Base-by-base conservation (phyloP, 768 basidiomycete genomes). In the Mycena galericulata region DNA sequence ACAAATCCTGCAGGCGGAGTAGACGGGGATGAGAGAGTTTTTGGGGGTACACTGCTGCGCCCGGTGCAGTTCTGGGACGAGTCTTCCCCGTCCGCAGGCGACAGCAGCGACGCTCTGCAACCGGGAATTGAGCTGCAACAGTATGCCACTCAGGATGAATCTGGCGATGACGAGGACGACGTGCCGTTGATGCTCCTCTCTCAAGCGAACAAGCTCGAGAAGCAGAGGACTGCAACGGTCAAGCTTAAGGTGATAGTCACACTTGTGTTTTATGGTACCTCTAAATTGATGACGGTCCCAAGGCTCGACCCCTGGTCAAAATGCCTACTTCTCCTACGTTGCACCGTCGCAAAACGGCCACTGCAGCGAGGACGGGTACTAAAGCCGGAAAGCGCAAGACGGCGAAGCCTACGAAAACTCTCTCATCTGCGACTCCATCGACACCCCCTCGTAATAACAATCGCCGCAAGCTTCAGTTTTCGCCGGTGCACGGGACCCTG, bases 401-500 rank as follows among this genome's bases (percentile, higher is more conserved):
- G 54, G 29, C n/a, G 20, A 67, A 65, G 34, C 2, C 68, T 17
- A 15, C 50, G 14, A 63, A 24, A 60, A 55, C 29, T 22, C 38
- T 32, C 8, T 58, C 46, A 34, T 15, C 30, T 34, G 32, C 36
- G 10, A 57, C 82, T 14, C 86, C 87, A 40, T 78, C 81, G 10
- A 82, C 83, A 8, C 82, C 83, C 59, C 81, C 75, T n/a, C 76
- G 78, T 38, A 77, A 71, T 50, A 70, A 62, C 50, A 59, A 8
- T 45, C 68, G 62, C 17, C 75, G 74, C 51, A 55, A 67, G 30
- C 75, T 80, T 51, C 82, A 84, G 26, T 79, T 91, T 20, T 91
- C 91, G 2, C 87, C 90, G 0, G 77, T 82, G 22, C 86, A 85
- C n/a, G 92, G 91, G 1, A 91, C 91, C 0, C 76, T 92, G 0